A percentile compares a stretch with the other conserved stretches of the same genome.
Evolutionary conservation across 164 flowering plant species (phyloP).

Genomic region (Vitis cinerea): DNA sequence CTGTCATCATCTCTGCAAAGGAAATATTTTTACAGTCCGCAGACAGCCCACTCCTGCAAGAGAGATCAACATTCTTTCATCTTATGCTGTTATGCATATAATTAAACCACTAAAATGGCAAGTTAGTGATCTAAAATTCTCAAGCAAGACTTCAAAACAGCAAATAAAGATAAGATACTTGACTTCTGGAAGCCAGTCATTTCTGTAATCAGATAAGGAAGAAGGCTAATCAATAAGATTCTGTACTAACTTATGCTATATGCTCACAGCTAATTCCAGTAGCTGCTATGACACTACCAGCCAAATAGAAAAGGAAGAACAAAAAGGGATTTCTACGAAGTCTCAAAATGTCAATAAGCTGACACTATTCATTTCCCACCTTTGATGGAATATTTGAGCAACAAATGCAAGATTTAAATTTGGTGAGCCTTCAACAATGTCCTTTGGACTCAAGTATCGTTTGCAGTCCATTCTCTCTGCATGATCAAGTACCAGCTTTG

Average conservation of each 20-base stretch:
- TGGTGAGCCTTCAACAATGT: constrained; percentile 84
- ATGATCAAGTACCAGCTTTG: constrained; percentile 76
- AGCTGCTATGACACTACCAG: not conserved
- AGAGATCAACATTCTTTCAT: not conserved
- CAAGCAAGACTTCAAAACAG: no score
- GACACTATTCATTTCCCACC: constrained; percentile 36
- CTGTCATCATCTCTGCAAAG: constrained; percentile 92
- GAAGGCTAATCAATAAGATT: no score
- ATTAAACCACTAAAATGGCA: no score
- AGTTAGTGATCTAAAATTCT: no score
- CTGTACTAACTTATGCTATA: not conserved
- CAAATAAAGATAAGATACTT: no score
- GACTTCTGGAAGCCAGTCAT: no score
- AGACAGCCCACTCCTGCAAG: constrained; percentile 79
- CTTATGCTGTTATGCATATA: no score
- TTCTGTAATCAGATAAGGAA: no score
- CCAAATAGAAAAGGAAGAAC: not conserved
- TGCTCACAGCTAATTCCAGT: not conserved
- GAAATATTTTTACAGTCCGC: constrained; percentile 62
- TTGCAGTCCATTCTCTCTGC: constrained; percentile 90
- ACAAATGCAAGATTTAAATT: constrained; percentile 92
- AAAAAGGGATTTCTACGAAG: not conserved
- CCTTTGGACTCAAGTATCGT: constrained; percentile 70
- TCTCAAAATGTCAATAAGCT: not conserved
- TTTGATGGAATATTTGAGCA: constrained; percentile 87